These are phyloP conservation scores for Xylaria digitata DNA, from an alignment of 2,329 filamentous ascomycete species.

Conservation along the genomic window DNA sequence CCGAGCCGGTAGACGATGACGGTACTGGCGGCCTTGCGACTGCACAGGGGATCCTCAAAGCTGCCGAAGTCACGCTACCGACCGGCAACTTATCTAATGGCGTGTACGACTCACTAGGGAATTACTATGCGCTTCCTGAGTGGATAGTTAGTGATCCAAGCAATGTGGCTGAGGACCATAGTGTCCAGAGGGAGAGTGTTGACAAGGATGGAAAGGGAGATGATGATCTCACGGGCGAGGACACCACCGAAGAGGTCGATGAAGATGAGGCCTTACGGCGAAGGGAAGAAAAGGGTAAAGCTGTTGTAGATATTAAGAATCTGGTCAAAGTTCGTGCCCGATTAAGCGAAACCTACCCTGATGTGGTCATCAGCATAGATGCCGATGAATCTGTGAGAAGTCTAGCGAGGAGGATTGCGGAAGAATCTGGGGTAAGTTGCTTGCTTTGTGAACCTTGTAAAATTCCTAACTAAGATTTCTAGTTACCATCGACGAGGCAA, in stretches of 20 bases:
- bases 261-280: slow-evolving; percentile 54
- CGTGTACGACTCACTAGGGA: slow-evolving; percentile 77
- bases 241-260: slow-evolving; percentile 45
- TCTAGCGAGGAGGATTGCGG: slow-evolving; percentile 71
- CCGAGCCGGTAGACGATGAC: slow-evolving; percentile 44
- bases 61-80: slow-evolving; percentile 79
- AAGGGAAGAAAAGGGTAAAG: slow-evolving; percentile 71
- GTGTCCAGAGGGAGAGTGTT: slow-evolving; percentile 39
- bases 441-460: slow-evolving; percentile 16
- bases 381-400: slow-evolving; percentile 73
- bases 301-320: slow-evolving; percentile 63
- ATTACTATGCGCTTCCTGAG: slow-evolving; percentile 75
- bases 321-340: slow-evolving; percentile 69
- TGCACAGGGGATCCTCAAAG: slow-evolving; percentile 84
- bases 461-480: slow-evolving; percentile 26
- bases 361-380: slow-evolving; percentile 68
- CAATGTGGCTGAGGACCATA: slow-evolving; percentile 58
- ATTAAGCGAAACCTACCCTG: slow-evolving; percentile 74
- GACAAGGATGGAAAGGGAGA: slow-evolving; percentile 44
- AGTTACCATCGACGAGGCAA: slow-evolving; percentile 69
- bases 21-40: slow-evolving; percentile 64
- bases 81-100: slow-evolving; percentile 78
- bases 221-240: slow-evolving; percentile 46
- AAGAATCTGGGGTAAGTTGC: slow-evolving; percentile 70
- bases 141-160: slow-evolving; percentile 75